Evolutionary conservation across 306 rosid species (phyloP).

Genomic region (Inga oerstediana): DNA sequence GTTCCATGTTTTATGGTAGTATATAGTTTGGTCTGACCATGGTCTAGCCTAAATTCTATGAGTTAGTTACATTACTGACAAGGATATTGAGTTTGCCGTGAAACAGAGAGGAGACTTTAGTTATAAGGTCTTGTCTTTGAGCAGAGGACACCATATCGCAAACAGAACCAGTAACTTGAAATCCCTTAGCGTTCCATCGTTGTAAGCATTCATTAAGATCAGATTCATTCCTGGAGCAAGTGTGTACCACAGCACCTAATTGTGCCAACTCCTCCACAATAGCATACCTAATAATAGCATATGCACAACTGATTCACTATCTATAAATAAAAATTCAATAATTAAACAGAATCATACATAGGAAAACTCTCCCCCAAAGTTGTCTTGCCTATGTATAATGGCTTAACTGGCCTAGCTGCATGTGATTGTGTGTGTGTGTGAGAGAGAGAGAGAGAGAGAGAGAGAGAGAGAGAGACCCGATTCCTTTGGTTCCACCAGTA

Average conservation of each 20-base stretch:
- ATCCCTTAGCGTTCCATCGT: constrained; percentile 25
- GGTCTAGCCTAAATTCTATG: background rate
- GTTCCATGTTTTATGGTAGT: background rate
- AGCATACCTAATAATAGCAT: background rate
- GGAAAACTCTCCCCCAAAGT: no score
- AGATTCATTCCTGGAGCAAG: constrained; percentile 28
- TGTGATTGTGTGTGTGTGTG: background rate
- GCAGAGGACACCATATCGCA: constrained; percentile 15
- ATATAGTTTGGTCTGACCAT: background rate
- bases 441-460: background rate
- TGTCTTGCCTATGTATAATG: no score
- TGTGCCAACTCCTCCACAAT: constrained; percentile 31
- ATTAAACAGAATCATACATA: no score
- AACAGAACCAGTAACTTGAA: constrained; percentile 23
- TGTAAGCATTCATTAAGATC: constrained; percentile 15
- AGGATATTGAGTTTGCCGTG: constrained; percentile 32
- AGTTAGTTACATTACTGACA: constrained; percentile 3
- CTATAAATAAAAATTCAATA: no score
- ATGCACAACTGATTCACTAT: background rate
- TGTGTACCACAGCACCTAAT: constrained; percentile 12
- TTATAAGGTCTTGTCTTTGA: constrained; percentile 17
- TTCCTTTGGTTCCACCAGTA: constrained; percentile 54
- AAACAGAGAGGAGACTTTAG: background rate
- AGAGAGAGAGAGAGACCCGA: constrained; percentile 32
- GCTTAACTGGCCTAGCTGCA: no score